phyloP scores from a whole-genome alignment of 1,139 yeast species.

The Saccharomyces hybrid region DNA sequence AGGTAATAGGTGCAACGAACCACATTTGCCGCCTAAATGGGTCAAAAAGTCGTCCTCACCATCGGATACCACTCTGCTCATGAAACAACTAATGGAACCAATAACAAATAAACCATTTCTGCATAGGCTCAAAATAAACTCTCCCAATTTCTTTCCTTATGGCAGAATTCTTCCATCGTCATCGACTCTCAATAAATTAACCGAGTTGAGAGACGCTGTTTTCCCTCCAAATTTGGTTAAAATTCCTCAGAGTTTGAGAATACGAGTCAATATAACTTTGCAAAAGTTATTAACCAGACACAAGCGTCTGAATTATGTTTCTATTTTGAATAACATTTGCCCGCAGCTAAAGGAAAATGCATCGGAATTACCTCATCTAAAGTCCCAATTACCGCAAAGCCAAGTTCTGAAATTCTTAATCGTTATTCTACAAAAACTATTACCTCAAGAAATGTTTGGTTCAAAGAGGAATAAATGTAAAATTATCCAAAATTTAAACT shows the following conservation, averaged over 20 bases:
- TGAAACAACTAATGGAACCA: neutral
- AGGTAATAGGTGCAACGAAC: conserved; percentile 22
- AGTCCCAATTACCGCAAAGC: conserved; percentile 9
- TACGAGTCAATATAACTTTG: conserved; percentile 5
- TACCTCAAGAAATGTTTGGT: conserved; percentile 55
- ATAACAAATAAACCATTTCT: neutral
- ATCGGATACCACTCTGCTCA: neutral
- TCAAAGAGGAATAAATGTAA: conserved; percentile 39
- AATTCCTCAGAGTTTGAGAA: neutral
- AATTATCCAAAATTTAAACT: conserved; percentile 36
- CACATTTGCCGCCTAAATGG: conserved; percentile 20
- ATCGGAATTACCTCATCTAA: conserved; percentile 10
- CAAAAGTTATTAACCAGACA: conserved; percentile 12
- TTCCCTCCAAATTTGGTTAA: conserved; percentile 6
- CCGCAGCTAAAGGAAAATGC: conserved; percentile 5
- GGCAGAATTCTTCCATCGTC: neutral
- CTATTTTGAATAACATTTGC: conserved; percentile 18
- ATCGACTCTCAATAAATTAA: neutral
- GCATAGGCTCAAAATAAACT: neutral
- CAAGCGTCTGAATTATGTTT: neutral
- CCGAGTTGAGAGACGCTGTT: conserved; percentile 8
- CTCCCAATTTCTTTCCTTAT: conserved; percentile 3
- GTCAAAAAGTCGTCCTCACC: neutral
- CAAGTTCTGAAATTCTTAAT: conserved; percentile 38
- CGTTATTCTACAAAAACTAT: conserved; percentile 38